Base-by-base conservation (phyloP, 2,329 filamentous ascomycete species). In the Dothiorella sarmentorum region DNA sequence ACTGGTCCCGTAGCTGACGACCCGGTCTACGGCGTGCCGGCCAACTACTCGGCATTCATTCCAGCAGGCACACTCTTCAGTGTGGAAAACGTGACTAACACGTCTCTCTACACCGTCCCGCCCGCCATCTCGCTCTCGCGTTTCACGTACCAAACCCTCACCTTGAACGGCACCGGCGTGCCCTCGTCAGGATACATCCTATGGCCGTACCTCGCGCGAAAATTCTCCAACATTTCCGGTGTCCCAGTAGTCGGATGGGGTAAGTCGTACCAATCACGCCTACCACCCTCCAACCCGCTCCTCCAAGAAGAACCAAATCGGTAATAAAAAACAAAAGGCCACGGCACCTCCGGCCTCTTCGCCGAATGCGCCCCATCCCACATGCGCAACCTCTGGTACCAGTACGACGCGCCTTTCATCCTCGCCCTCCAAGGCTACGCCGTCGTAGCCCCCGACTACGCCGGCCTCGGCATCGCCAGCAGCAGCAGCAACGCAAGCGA, bases 171-270 rank as follows among this genome's bases (percentile, higher is more conserved):
- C 3, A 75, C 73, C 0, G 60, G 71, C 0, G 65, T 82, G 1
- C 80, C 80, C 0, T 75, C 77, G 7, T 80, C 79, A 1, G 80
- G 73, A 2, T 80, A 73, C 63, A 67, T 82, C 10, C 72, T 82
- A 1, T 82, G 78, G 78, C 80, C 80, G 0, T 82, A 69, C 53
- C 56, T 13, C 5, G 17, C 40, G 2, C 40, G 40, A 7, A 20
- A 24, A 9, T 20, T 44, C 20, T 20, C 66, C 51, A 57, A 65
- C 22, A 69, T 29, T 10, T 5, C 27, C 27, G 27, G 27, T 10
- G n/a, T 40, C 3, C 17, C 17, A 7, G 37, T 40, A 7, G 37
- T 40, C 5, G 37, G 37, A 17, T 40, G 17, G 37, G 37, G 15
- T 22, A 37, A 15, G 33, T 15, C 33, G 33, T 5, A 15, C 15